Evolutionary conservation across 2,329 filamentous ascomycete genomes (phyloP), one percentile per base, ranked within the genome.

Genomic region (Domatiomyces catenatus): DNA sequence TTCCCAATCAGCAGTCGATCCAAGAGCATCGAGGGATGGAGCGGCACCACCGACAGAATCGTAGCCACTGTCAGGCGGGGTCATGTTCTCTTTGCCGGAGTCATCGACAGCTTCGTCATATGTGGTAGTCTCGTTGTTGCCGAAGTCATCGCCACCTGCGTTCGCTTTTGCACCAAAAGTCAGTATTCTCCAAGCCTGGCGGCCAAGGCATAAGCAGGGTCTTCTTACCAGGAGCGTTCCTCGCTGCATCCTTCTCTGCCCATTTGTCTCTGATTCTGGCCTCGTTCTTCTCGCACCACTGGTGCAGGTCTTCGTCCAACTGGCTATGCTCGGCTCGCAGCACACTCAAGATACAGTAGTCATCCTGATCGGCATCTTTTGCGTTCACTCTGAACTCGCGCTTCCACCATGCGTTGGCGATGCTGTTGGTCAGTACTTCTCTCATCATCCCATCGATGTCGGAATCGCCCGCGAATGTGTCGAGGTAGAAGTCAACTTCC

Each of bases 371-470:
- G 17, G 54, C 50, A n/a, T 55, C 44, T 22, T 51, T 54, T 26
- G 32, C 44, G 8, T 45, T 51, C 10, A 15, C 32, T 39, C 32
- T 39, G 32, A 39, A 39, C 32, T 39, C 10, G 32, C 32, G 32
- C 32, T 39, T 39, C 55, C 55, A 57, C 55, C 55, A 57, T 20
- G 48, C 55, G 48, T 50, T 55, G 44, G 55, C 55, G 22, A 57
- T 47, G 28, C 51, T 54, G 18, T 53, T 48, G 18, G 50, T 49
- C 18, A 52, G 51, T 26, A 57, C 51, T 42, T 50, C 53, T 15
- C 55, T 51, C 39, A 57, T 39, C 32, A 15, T 39, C 32, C 15
- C 32, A 15, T 39, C 10, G 12, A 15, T 15, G 12, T 39, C 32
- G 3, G 51, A 17, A 15, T 50, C 46, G 19, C 45, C 46, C 46